Evolutionary conservation across 768 basidiomycete species (phyloP), one percentile per base, ranked within the genome.

Genomic region (Rhizopogon sp.): DNA sequence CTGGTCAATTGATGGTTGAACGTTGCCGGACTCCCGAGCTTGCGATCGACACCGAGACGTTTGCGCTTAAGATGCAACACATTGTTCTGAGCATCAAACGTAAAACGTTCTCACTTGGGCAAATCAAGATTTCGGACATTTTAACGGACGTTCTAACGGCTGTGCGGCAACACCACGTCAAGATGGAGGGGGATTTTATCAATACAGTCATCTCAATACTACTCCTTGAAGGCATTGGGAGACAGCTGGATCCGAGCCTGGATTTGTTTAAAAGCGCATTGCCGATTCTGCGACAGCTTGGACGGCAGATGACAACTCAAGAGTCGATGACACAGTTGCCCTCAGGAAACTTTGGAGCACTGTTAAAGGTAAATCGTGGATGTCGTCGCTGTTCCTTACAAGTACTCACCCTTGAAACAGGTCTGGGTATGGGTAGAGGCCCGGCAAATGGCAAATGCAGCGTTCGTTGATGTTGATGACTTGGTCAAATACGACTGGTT

Each of bases 151-250:
- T 98, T 7, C 74, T 99, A 47, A 85, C 75, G 62, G 83, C 86
- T 35, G 95, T 99, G 3, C 77, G 94, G 55, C 78, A 81, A 60
- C 95, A 98, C 69, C 96, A 97, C 66, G 97, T 98, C 59, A 98
- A 93, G 76, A 90, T 99, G 86, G 96, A 99, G 73, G 93, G 88
- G 13, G 97, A 98, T 69, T 99, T 99, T 66, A 86, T 98, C 66
- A 99, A 99, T 71, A 98, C 97, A 0, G 93, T 99, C 56, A 88
- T 99, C 56, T 91, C 90, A 9, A 93, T 98, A 54, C 72, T 99
- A 52, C 70, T 99, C 40, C 74, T 99, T 52, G 97, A 99, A 71
- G 97, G 97, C 1, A 98, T 99, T 61, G 97, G 97, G 20, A 75
- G 96, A 56, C 93, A 89, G 73, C 69, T 99, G 59, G 94, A 99